Evolutionary conservation across 1,284 basidiomycete species (phyloP).

Genomic region (Ganoderma meredithae): DNA sequence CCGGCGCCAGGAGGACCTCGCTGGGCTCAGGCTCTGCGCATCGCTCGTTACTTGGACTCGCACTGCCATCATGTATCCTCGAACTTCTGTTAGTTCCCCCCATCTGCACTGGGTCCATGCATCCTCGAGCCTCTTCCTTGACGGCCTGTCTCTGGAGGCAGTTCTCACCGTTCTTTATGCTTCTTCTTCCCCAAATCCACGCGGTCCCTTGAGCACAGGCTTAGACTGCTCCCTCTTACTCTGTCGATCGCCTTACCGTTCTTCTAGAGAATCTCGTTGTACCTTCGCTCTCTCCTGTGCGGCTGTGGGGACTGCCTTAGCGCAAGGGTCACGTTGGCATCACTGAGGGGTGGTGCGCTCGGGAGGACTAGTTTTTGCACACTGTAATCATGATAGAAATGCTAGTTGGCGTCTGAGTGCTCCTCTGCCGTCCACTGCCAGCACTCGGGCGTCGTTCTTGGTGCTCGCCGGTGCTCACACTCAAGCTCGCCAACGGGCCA

Average conservation of each 20-base stretch:
- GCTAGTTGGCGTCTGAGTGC: conserved; percentile 10
- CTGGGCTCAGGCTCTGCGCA: neutral
- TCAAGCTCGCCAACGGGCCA: conserved; percentile 4
- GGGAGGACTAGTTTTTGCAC: conserved; percentile 5
- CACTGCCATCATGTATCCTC: conserved; percentile 11
- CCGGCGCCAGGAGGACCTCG: neutral
- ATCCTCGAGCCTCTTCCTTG: conserved; percentile 8
- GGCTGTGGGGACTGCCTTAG: conserved; percentile 19
- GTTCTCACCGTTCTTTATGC: conserved; percentile 20
- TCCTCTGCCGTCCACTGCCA: conserved; percentile 8
- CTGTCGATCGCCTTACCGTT: conserved; percentile 10
- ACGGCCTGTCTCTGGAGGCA: conserved; percentile 15
- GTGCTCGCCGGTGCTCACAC: conserved; percentile 9
- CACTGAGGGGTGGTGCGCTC: conserved; percentile 8
- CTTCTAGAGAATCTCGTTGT: conserved; percentile 4
- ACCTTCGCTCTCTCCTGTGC: conserved; percentile 14
- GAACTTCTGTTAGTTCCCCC: neutral
- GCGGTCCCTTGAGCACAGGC: conserved; percentile 7
- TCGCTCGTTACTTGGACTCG: conserved; percentile 1
- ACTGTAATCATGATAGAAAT: conserved; percentile 20
- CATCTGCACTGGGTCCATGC: conserved; percentile 12
- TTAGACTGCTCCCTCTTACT: conserved; percentile 7
- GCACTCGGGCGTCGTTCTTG: conserved; percentile 20
- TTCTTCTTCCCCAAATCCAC: conserved; percentile 2
- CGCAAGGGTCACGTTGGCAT: conserved; percentile 1